These are phyloP conservation scores for Capronia americana DNA, from an alignment of 2,329 filamentous ascomycete genomes.

Conservation along the genomic window DNA sequence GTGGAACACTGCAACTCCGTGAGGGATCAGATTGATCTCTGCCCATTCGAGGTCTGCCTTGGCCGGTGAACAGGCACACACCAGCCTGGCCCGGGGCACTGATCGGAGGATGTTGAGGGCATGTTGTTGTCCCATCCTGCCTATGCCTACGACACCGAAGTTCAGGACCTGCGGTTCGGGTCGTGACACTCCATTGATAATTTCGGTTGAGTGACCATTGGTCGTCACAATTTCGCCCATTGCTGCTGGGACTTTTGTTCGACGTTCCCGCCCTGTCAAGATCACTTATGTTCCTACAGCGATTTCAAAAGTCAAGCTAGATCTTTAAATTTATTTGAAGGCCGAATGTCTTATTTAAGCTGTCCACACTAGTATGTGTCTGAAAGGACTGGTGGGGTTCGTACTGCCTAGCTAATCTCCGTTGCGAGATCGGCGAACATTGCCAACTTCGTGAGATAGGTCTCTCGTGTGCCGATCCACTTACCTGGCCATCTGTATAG, in stretches of 20 bases:
- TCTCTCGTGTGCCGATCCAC: too few relatives aligned
- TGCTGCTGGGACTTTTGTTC: background rate
- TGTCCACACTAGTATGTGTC: background rate
- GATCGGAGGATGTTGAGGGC: conserved; percentile 56
- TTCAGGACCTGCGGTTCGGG: conserved; percentile 15
- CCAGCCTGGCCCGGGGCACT: conserved; percentile 56
- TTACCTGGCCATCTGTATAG: too few relatives aligned
- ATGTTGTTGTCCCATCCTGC: conserved; percentile 61
- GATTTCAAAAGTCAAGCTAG: too few relatives aligned
- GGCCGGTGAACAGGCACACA: conserved; percentile 58
- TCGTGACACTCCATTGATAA: background rate
- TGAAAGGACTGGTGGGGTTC: background rate
- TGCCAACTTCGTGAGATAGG: too few relatives aligned
- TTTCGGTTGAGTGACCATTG: background rate
- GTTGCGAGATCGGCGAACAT: background rate
- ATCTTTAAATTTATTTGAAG: background rate
- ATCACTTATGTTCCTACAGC: too few relatives aligned
- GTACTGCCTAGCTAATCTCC: background rate
- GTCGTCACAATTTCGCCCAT: background rate
- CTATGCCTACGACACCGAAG: conserved; percentile 57
- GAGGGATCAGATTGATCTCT: conserved; percentile 51
- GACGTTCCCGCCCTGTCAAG: too few relatives aligned
- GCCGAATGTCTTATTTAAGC: background rate
- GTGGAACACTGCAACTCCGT: conserved; percentile 54
- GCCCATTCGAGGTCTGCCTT: conserved; percentile 55